phyloP scores from a whole-genome alignment of 2,329 filamentous ascomycete genomes.

The Venturia nashicola region DNA sequence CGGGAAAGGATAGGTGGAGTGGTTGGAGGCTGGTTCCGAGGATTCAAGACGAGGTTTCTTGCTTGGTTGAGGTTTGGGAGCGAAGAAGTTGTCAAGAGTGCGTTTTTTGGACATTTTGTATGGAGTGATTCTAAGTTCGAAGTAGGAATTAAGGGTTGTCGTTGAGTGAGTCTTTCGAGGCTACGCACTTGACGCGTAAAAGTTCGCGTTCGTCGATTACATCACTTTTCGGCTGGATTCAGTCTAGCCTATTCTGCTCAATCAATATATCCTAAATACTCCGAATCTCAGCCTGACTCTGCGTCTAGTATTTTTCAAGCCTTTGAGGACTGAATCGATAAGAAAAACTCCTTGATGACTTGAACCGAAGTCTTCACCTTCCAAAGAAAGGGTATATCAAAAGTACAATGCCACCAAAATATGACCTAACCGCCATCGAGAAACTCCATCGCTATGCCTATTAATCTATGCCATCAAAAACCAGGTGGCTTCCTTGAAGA shows the following conservation, averaged over 20 bases:
- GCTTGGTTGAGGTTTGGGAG: conserved; percentile 30
- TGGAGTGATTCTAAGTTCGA: neutral
- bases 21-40: conserved; percentile 23
- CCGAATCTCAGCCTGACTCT: neutral
- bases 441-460: neutral
- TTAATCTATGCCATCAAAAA: neutral
- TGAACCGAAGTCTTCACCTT: no score
- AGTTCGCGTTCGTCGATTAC: neutral
- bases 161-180: neutral
- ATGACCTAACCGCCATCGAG: neutral
- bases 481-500: neutral
- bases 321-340: no score
- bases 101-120: conserved; percentile 36
- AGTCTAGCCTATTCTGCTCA: neutral
- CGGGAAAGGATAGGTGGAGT: conserved; percentile 41
- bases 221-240: neutral
- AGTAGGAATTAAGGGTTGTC: no score
- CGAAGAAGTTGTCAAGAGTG: conserved; percentile 60
- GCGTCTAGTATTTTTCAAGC: no score
- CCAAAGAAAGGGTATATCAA: no score
- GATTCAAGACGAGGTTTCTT: conserved; percentile 24
- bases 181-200: neutral
- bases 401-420: neutral
- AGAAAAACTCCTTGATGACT: no score
- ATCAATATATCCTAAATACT: neutral